Percentiles rank a stretch among this genome's conserved stretches.
These are phyloP conservation scores for Penicillium olsonii DNA, from an alignment of 2,329 filamentous ascomycete genomes.

Conservation along the genomic window DNA sequence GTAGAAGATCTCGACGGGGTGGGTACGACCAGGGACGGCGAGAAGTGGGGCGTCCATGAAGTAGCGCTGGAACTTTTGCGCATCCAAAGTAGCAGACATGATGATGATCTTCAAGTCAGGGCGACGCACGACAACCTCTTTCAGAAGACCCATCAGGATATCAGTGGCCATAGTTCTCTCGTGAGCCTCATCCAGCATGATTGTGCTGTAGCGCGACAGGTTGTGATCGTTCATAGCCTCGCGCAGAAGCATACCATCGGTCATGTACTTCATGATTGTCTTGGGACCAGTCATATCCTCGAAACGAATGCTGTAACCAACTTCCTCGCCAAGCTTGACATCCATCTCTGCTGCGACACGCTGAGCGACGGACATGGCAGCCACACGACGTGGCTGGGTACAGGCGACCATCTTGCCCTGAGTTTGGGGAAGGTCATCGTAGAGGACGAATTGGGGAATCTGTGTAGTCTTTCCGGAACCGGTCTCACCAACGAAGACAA, in stretches of 20 bases:
- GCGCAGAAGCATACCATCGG: constrained; percentile 94
- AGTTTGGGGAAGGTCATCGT: constrained; percentile 88
- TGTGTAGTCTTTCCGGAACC: constrained; percentile 99
- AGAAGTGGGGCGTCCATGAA: constrained; percentile 93
- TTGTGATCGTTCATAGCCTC: constrained; percentile 97
- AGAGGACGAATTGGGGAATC: constrained; percentile 97
- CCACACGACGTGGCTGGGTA: constrained; percentile 95
- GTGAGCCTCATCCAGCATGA: constrained; percentile 98
- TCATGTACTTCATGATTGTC: constrained; percentile 99
- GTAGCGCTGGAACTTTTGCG: constrained; percentile 96
- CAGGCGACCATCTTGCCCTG: constrained; percentile 90
- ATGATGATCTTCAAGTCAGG: constrained; percentile 96
- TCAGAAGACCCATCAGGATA: constrained; percentile 94
- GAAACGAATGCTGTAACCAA: constrained; percentile 98
- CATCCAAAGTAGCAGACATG: constrained; percentile 97
- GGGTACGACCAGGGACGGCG: constrained; percentile 89
- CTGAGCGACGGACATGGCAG: constrained; percentile 97
- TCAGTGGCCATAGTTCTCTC: constrained; percentile 96
- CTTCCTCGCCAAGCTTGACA: constrained; percentile 86
- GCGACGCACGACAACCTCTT: constrained; percentile 79
- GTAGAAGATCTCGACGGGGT: constrained; percentile 98
- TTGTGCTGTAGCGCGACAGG: constrained; percentile 89
- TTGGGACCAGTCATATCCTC: constrained; percentile 88
- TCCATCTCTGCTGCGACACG: constrained; percentile 98
- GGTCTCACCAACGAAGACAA: constrained; percentile 98